phyloP scores from a whole-genome alignment of 2,329 filamentous ascomycete species.

The Verticillium tricorpus region DNA sequence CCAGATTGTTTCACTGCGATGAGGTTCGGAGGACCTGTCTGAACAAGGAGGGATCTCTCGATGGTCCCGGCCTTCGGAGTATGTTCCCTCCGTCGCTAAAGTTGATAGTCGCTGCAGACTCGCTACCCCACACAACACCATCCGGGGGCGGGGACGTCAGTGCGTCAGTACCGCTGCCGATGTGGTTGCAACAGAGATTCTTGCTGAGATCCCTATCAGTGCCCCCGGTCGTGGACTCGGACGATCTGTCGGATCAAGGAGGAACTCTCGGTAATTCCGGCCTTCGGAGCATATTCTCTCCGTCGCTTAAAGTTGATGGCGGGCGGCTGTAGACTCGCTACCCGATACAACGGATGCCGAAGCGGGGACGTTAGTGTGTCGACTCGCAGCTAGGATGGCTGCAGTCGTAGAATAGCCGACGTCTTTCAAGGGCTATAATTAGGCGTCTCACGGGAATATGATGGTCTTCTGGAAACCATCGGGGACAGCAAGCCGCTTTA shows the following conservation, averaged over 20 bases:
- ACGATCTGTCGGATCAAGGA: neutral
- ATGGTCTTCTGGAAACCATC: too few relatives aligned
- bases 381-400: too few relatives aligned
- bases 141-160: neutral
- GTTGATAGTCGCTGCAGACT: neutral
- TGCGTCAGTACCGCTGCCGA: neutral
- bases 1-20: neutral
- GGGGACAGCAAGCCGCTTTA: too few relatives aligned
- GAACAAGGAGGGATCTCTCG: neutral
- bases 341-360: too few relatives aligned
- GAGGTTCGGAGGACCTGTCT: neutral
- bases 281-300: neutral
- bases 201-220: too few relatives aligned
- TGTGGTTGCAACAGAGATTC: too few relatives aligned
- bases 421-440: too few relatives aligned
- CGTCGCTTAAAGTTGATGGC: neutral
- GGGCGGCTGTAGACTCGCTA: neutral
- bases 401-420: too few relatives aligned
- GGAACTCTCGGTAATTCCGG: neutral
- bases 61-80: neutral
- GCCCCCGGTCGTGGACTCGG: neutral
- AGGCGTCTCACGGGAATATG: too few relatives aligned
- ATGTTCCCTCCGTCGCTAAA: neutral
- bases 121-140: neutral
- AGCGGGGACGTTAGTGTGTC: neutral